Evolutionary conservation across 768 basidiomycete species (phyloP).

Genomic region (Mycena olivaceomarginata): DNA sequence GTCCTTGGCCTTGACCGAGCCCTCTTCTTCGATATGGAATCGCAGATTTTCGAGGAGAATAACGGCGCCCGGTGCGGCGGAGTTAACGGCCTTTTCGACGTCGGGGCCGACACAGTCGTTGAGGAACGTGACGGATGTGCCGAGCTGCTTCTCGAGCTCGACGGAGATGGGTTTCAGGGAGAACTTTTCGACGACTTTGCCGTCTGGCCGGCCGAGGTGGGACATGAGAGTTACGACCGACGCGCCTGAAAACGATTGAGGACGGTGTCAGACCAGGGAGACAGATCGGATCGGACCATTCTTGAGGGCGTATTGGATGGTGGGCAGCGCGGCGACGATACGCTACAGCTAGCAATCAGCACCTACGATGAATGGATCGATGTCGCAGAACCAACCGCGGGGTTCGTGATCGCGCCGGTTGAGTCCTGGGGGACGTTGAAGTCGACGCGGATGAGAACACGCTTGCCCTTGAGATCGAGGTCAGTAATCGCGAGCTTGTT

Average conservation of each 20-base stretch:
- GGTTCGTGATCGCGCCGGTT: constrained; percentile 95
- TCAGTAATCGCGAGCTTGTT: constrained; percentile 97
- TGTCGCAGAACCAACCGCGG: constrained; percentile 80
- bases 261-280: constrained; percentile 23
- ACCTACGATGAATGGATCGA: constrained; percentile 37
- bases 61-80: constrained; percentile 78
- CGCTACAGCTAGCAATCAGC: constrained; percentile 72
- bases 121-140: constrained; percentile 86
- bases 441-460: constrained; percentile 96
- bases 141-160: constrained; percentile 86
- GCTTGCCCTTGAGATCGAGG: constrained; percentile 89
- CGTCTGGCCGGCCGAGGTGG: constrained; percentile 98
- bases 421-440: constrained; percentile 94
- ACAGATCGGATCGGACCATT: constrained; percentile 69
- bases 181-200: constrained; percentile 91
- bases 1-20: constrained; percentile 94
- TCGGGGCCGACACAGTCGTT: constrained; percentile 91
- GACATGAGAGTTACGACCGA: constrained; percentile 95
- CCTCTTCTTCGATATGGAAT: constrained; percentile 99
- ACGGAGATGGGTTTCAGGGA: constrained; percentile 91
- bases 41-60: constrained; percentile 98
- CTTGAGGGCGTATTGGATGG: constrained; percentile 94
- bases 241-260: constrained; percentile 72
- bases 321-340: constrained; percentile 97
- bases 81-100: constrained; percentile 86